Base-by-base conservation (phyloP, 192 early-diverging fungal genomes). In the Coemansia guatemalensis region DNA sequence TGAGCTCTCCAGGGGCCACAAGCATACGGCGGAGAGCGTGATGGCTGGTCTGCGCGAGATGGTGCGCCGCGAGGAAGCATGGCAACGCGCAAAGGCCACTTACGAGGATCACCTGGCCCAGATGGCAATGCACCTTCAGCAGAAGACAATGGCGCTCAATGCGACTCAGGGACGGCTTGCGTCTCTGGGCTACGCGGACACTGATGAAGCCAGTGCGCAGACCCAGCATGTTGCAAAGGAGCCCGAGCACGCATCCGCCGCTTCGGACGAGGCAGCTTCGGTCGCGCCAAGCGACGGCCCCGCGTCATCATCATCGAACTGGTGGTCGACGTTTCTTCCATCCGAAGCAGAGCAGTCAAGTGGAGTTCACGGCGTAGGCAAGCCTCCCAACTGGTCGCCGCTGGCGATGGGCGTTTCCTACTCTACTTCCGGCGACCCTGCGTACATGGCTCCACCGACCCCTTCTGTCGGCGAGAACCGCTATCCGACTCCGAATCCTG, bases 281-380 rank as follows among this genome's bases (percentile, higher is more conserved):
- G 24, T 21, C 25, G 55, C 2, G 23, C 8, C 35, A 29, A 56
- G 2, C 39, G 48, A 11, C 7, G 35, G 23, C 23, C 56, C 30
- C 9, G 18, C 49, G 24, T 51, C 58, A 21, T 14, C 61, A 2
- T 53, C 64, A 22, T 55, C 75, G 35, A 73, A 64, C 64, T 79
- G 71, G 76, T 74, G 71, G 76, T 69, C 76, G 11, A 67, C 71
- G 3, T 79, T 79, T 25, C 33, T 79, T 39, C 76, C 71, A 0
- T 27, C 51, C 24, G 55, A 51, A n/a, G 26, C 58, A 6, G 30
- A 51, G 4, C 32, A 47, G 0, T 27, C 52, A 8, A 32, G 32
- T n/a, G 62, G 29, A 1, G 52, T 53, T 33, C n/a, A 48, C 8
- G 60, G 14, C 62, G 27, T 60, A 8, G 27, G 7, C 27, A 49